Base-by-base conservation (phyloP, 345 rosid genomes). In the Heritiera littoralis region DNA sequence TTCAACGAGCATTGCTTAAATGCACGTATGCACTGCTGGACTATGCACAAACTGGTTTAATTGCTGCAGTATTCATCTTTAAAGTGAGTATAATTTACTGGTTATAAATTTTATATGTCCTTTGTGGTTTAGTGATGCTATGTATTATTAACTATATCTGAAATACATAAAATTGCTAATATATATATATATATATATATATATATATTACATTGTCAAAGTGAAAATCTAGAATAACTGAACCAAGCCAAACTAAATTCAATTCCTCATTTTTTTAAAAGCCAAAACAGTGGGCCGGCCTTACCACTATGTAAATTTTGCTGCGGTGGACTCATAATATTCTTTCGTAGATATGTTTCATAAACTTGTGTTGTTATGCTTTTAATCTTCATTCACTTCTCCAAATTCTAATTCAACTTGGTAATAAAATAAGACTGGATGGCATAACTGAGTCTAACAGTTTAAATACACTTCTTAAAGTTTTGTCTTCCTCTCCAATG, bases 1-100 rank as follows among this genome's bases (percentile, higher is more conserved):
- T 97, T 73, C 97, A 97, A 92, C 91, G 99, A 82, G 91, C 94
- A 79, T 80, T 97, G 70, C 92, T 97, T 74, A 87, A 89, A 80
- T 92, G 98, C 81, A 67, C 92, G 1, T 96, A 96, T 86, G 82
- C 90, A 1, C 83, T 90, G 83, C 98, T 96, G 60, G 98, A 96
- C 87, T 96, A 96, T 75, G 97, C 99, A 66, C 99, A 96, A 82
- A 96, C 95, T 49, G 99, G 98, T 79, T 80, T 96, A 78, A 94
- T 94, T 84, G 98, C 98, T n/a, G 89, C 98, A 43, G 99, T 96
- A 40, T 97, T 97, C 86, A 82, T 97, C 86, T 97, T 97, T 59
- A 94, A 94, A 80, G 98, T 94, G 81, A 90, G 97, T 83, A 66
- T 79, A 45, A 6, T 70, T 74, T 77, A 66, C 80, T 32, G 52